Base-by-base conservation (phyloP, 2,329 filamentous ascomycete genomes). In the Botrytis hyacinthi region DNA sequence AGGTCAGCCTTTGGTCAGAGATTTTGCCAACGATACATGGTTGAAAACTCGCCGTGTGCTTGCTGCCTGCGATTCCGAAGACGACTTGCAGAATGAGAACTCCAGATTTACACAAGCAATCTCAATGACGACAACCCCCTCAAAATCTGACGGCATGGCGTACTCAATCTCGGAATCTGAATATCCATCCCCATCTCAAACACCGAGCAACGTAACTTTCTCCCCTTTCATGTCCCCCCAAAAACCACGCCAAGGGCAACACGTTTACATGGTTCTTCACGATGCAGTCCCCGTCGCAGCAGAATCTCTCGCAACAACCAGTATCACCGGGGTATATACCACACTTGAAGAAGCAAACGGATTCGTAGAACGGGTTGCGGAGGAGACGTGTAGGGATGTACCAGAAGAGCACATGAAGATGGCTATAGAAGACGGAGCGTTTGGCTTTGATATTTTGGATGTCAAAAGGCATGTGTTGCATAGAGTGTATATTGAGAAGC, bases 381-480 rank as follows among this genome's bases (percentile, higher is more conserved):
- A 68, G 10, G 66, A 68, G 16, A 68, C 66, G 8, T 68, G 66
- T 57, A 32, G 66, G 20, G 48, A 68, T 16, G 66, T 68, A 0
- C 48, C 66, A 22, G 66, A 57, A 18, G 48, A 68, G 4, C n/a
- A 68, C 42, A 26, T 68, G 4, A 68, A 18, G 1, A 32, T 68
- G 22, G 26, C 29, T 12, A 29, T 68, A 42, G 66, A 68, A 20
- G 20, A 68, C 29, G 66, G 66, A 5, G 66, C 10, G 26, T 68
- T 42, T 68, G 66, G 26, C 2, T 68, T 68, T 57, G 66, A 68
- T 32, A 68, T 68, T 26, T 42, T 68, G 18, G 66, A 68, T 32
- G 29, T 68, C n/a, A 18, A 68, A 10, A 57, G 37, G 6, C 66
- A 68, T 57, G 35, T 57, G 10, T 20, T 68, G 66, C 66, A 68